A percentile compares a stretch with the other conserved stretches of the same genome.
Evolutionary conservation across 2,329 filamentous ascomycete species (phyloP).

Genomic region (Colletotrichum sp.): DNA sequence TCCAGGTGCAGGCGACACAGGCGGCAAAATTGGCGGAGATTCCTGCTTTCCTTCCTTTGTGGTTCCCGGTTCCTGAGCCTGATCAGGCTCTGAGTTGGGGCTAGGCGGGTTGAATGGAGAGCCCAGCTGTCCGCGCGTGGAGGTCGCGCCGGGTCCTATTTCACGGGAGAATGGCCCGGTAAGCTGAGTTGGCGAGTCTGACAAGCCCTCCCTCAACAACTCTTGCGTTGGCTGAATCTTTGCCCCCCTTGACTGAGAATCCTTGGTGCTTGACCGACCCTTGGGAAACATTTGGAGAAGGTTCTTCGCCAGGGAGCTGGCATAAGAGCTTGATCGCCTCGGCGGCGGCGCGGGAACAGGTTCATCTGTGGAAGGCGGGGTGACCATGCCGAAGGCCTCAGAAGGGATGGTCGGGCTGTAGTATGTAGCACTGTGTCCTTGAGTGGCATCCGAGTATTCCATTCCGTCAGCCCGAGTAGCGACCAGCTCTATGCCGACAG

Average conservation of each 20-base stretch:
- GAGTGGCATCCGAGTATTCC: constrained; percentile 20
- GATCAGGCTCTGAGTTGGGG: constrained; percentile 3
- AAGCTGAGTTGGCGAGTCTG: constrained; percentile 36
- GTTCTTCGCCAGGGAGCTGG: constrained; percentile 39
- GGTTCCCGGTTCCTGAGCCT: background rate
- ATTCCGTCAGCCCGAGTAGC: constrained; percentile 21
- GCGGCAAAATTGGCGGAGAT: constrained; percentile 29
- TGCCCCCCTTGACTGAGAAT: constrained; percentile 1
- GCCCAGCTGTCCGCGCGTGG: background rate
- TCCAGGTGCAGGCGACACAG: constrained; percentile 41
- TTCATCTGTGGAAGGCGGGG: constrained; percentile 26
- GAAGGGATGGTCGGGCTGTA: constrained; percentile 46
- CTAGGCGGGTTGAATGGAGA: constrained; percentile 10
- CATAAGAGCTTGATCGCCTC: constrained; percentile 32
- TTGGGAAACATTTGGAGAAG: constrained; percentile 36
- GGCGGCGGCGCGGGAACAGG: constrained; percentile 8
- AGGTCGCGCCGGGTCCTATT: background rate
- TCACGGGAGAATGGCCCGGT: background rate
- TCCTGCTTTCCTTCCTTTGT: background rate
- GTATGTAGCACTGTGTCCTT: constrained; percentile 40
- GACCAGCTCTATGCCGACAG: constrained; percentile 16
- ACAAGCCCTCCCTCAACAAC: constrained; percentile 7
- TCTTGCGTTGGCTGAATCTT: background rate
- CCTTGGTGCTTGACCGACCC: constrained; percentile 31
- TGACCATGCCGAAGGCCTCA: constrained; percentile 44